Conservation (phyloP, 2,329 filamentous ascomycete genomes). For the Colletotrichum melonis region DNA sequence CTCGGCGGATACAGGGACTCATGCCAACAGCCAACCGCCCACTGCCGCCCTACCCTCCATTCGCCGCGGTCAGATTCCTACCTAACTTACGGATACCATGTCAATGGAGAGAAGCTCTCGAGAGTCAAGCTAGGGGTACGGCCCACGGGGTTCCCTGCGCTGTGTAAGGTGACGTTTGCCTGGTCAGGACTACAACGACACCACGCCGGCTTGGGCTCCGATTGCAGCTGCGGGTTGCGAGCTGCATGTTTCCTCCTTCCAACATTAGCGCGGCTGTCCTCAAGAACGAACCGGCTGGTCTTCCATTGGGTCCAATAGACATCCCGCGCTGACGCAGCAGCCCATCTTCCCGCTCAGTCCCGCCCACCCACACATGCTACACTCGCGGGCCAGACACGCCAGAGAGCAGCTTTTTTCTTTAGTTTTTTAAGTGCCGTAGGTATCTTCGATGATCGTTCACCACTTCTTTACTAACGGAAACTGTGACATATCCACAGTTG, state of each 20-base stretch:
- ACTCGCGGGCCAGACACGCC: not conserved
- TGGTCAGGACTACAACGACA: not conserved
- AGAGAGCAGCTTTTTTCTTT: not conserved
- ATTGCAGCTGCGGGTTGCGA: constrained; percentile 25
- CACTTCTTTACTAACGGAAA: no score
- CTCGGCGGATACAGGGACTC: not conserved
- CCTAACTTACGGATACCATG: not conserved
- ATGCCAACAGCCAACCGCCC: not conserved
- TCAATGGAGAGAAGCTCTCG: not conserved
- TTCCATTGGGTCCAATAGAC: constrained; percentile 20
- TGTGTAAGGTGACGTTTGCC: constrained; percentile 30
- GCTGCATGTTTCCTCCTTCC: constrained; percentile 29
- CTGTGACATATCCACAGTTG: no score
- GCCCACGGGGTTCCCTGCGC: not conserved
- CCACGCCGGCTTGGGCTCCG: constrained; percentile 3
- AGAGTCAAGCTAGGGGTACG: not conserved
- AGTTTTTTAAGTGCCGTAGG: not conserved
- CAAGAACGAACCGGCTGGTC: constrained; percentile 31
- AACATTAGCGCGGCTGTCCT: constrained; percentile 32
- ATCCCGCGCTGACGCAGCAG: constrained; percentile 19
- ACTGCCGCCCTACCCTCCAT: not conserved
- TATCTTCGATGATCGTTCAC: no score
- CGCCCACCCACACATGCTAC: not conserved
- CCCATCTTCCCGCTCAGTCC: constrained; percentile 14
- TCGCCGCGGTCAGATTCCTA: not conserved